A percentile compares a stretch with the other conserved stretches of the same genome.
Conservation (phyloP, 2,329 filamentous ascomycete species). For the Tolypocladium guangdongense region DNA sequence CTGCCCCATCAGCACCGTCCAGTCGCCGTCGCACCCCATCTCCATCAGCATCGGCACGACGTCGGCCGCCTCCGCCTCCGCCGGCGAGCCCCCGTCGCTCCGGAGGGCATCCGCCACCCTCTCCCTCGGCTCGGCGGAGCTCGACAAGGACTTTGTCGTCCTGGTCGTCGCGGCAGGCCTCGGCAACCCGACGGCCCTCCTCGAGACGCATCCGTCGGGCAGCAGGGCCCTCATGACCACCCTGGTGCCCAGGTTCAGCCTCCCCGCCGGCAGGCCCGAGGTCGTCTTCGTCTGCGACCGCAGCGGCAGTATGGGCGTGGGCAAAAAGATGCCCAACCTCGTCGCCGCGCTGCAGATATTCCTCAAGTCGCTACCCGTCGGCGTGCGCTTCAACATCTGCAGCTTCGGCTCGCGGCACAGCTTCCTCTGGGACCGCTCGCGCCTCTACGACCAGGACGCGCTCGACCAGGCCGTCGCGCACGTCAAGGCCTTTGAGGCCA, state of each 20-base stretch:
- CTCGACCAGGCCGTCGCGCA: slow-evolving; percentile 32
- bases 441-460: slow-evolving; percentile 31
- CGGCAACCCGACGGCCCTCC: slow-evolving; percentile 49
- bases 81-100: slow-evolving; percentile 32
- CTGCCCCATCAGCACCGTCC: slow-evolving; percentile 47
- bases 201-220: slow-evolving; percentile 54
- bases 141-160: slow-evolving; percentile 57
- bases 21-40: slow-evolving; percentile 59
- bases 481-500: slow-evolving; percentile 28
- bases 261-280: slow-evolving; percentile 44
- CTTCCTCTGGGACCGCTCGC: slow-evolving; percentile 38
- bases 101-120: slow-evolving; percentile 53
- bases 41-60: slow-evolving; percentile 52
- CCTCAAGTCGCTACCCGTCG: slow-evolving; percentile 52
- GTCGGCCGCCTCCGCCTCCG: slow-evolving; percentile 22
- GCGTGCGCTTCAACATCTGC: slow-evolving; percentile 59
- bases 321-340: slow-evolving; percentile 39
- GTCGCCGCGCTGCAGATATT: slow-evolving; percentile 49
- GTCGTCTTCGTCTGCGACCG: slow-evolving; percentile 65
- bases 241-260: slow-evolving; percentile 57
- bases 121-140: slow-evolving; percentile 35
- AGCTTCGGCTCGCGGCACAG: slow-evolving; percentile 44
- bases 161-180: slow-evolving; percentile 50
- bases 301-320: slow-evolving; percentile 51
- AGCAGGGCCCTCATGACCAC: slow-evolving; percentile 61